Conservation (phyloP, 768 basidiomycete genomes). For the Lactarius quietus region DNA sequence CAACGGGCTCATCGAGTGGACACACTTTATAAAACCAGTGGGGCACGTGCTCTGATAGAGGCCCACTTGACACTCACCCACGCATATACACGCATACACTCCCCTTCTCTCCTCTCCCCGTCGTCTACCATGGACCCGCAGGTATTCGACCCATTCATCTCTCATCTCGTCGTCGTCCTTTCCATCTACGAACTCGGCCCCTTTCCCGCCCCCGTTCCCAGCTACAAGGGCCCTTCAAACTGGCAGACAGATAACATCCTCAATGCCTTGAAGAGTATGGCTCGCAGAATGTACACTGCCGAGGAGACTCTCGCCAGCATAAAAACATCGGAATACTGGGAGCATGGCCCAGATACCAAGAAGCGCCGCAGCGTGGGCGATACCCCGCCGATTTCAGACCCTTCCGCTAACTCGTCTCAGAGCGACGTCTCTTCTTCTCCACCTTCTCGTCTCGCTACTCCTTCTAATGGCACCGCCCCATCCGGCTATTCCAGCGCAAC, state of each 20-base stretch:
- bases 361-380: conserved; percentile 28
- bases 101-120: background rate
- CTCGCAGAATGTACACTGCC: conserved; percentile 27
- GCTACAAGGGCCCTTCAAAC: conserved; percentile 26
- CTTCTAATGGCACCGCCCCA: conserved; percentile 4
- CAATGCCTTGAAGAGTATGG: conserved; percentile 22
- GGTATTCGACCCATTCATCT: conserved; percentile 21
- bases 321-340: conserved; percentile 25
- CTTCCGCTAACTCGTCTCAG: conserved; percentile 21
- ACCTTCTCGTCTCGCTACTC: background rate
- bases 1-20: background rate
- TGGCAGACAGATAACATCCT: conserved; percentile 26
- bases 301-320: conserved; percentile 26
- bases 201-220: conserved; percentile 24
- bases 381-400: conserved; percentile 15
- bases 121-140: conserved; percentile 11
- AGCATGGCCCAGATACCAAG: conserved; percentile 25
- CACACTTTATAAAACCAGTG: background rate
- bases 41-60: background rate
- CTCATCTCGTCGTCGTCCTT: conserved; percentile 26
- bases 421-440: conserved; percentile 8
- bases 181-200: conserved; percentile 27
- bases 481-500: conserved; percentile 18
- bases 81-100: background rate
- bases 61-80: background rate